phyloP scores from a whole-genome alignment of 441 rosid species.

The California macrophylla region DNA sequence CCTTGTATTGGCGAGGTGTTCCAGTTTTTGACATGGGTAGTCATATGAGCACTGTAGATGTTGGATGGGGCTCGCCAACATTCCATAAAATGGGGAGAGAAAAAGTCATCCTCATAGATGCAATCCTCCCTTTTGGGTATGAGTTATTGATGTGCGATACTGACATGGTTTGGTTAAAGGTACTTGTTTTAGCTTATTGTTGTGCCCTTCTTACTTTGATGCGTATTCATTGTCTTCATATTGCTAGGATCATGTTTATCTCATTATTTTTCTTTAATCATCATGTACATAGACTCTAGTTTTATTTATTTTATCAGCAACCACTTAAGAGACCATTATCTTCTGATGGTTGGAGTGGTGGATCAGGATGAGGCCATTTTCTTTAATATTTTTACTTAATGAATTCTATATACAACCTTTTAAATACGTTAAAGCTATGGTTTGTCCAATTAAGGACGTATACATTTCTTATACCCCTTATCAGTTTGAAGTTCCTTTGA shows the following conservation, averaged over 20 bases:
- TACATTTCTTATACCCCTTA: neutral
- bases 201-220: neutral
- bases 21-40: conserved; percentile 98
- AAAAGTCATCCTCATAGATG: conserved; percentile 76
- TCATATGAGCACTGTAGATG: conserved; percentile 87
- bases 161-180: conserved; percentile 99
- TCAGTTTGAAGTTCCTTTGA: neutral
- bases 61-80: conserved; percentile 93
- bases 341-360: neutral
- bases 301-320: neutral
- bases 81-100: conserved; percentile 99
- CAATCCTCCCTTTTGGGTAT: conserved; percentile 71
- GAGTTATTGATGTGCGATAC: conserved; percentile 96
- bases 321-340: neutral
- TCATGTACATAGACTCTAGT: neutral
- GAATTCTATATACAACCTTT: neutral
- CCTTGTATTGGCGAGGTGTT: conserved; percentile 89
- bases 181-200: conserved; percentile 16
- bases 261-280: neutral
- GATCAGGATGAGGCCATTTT: neutral
- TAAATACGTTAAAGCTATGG: neutral
- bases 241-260: neutral
- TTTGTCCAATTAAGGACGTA: conserved; percentile 1
- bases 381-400: neutral
- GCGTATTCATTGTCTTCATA: neutral